Evolutionary conservation across 2,329 filamentous ascomycete species (phyloP).

Genomic region (Neoarthrinium moseri): DNA sequence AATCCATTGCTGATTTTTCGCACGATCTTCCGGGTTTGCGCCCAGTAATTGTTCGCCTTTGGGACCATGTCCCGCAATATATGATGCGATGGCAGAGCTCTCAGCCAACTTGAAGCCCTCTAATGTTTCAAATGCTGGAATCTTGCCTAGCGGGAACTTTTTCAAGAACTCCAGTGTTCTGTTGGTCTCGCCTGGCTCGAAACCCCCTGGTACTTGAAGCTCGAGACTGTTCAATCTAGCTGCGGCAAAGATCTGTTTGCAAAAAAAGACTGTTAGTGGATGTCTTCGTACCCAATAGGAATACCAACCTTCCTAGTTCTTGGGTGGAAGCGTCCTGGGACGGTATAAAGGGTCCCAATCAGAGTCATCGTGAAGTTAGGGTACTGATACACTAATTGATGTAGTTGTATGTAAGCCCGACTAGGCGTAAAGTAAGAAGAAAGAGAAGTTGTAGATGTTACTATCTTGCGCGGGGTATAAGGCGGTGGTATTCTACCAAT

Average conservation of each 20-base stretch:
- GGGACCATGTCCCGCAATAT: not conserved
- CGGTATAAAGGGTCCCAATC: too few species aligned
- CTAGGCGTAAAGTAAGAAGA: too few species aligned
- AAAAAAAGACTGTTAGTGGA: too few species aligned
- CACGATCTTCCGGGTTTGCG: not conserved
- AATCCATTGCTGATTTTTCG: constrained; percentile 1
- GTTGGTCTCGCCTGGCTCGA: constrained; percentile 29
- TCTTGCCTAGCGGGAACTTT: constrained; percentile 38
- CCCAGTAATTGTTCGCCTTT: not conserved
- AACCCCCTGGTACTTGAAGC: constrained; percentile 19
- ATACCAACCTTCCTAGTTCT: too few species aligned
- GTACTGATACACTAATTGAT: too few species aligned
- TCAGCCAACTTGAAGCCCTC: not conserved
- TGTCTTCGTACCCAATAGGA: too few species aligned
- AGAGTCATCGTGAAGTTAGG: too few species aligned
- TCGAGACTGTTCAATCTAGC: constrained; percentile 9
- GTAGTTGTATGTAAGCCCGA: too few species aligned
- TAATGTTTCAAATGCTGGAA: constrained; percentile 32
- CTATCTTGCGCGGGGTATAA: too few species aligned
- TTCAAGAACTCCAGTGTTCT: constrained; percentile 30
- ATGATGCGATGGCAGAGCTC: not conserved
- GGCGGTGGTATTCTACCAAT: too few species aligned
- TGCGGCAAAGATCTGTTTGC: constrained; percentile 6
- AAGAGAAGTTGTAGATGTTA: too few species aligned
- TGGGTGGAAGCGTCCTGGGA: too few species aligned